These are phyloP conservation scores for Volutella citrinella DNA, from an alignment of 2,329 filamentous ascomycete species.

Conservation along the genomic window DNA sequence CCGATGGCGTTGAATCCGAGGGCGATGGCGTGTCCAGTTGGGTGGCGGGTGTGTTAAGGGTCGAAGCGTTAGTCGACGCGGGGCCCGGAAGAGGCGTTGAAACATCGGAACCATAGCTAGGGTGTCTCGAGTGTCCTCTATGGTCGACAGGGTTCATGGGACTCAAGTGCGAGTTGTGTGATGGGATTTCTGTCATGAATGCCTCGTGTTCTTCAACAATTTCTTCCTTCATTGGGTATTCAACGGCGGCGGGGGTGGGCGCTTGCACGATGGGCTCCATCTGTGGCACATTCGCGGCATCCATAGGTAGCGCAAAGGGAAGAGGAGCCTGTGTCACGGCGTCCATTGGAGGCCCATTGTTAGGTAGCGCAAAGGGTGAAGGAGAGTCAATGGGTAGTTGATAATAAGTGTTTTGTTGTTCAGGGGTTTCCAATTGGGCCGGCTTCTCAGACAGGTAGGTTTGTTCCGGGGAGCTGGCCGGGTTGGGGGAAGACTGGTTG, in stretches of 20 bases:
- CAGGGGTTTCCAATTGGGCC: constrained; percentile 6
- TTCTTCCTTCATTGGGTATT: constrained; percentile 16
- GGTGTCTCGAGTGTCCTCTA: constrained; percentile 18
- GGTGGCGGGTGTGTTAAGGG: constrained; percentile 46
- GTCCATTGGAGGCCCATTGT: constrained; percentile 17
- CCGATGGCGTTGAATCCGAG: constrained; percentile 33
- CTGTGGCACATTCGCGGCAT: too few relatives aligned
- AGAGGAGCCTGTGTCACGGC: constrained; percentile 27
- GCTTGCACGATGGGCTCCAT: constrained; percentile 28
- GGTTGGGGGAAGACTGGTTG: constrained; percentile 22
- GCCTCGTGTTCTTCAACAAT: constrained; percentile 18
- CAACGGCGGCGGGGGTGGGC: constrained; percentile 23
- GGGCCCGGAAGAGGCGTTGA: constrained; percentile 40
- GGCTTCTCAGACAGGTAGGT: too few relatives aligned
- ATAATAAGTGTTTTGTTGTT: constrained; percentile 7
- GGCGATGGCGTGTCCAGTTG: constrained; percentile 42
- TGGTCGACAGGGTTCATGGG: constrained; percentile 18
- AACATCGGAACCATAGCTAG: constrained; percentile 37
- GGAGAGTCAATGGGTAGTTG: constrained; percentile 21
- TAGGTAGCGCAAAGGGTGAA: constrained; percentile 23
- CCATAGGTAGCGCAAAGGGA: too few relatives aligned
- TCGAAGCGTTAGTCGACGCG: constrained; percentile 39
- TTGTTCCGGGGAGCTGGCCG: too few relatives aligned
- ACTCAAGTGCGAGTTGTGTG: constrained; percentile 21
- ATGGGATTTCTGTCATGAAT: constrained; percentile 23